Evolutionary conservation across 371 early-diverging fungal species (phyloP).

Genomic region (Syncephalastrum racemosum): DNA sequence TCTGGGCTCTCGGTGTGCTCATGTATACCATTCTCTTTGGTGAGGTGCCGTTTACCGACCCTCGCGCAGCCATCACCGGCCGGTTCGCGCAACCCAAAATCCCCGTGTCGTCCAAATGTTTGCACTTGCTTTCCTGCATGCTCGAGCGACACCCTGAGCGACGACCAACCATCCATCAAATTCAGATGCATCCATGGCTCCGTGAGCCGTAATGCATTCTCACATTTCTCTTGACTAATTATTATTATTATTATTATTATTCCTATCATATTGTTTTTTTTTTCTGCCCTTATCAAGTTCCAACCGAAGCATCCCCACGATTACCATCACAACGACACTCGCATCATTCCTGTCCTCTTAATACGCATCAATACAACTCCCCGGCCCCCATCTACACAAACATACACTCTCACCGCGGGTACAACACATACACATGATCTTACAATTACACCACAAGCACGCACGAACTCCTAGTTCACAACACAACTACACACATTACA

Average conservation of each 20-base stretch:
- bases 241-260: slow-evolving; percentile 2
- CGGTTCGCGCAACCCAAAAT: slow-evolving; percentile 42
- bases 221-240: neutral
- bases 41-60: slow-evolving; percentile 69
- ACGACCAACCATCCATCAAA: slow-evolving; percentile 63
- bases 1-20: slow-evolving; percentile 80
- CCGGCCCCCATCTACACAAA: no score
- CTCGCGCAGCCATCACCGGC: slow-evolving; percentile 47
- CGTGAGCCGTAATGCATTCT: slow-evolving; percentile 5
- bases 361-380: no score
- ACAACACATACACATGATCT: no score
- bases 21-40: slow-evolving; percentile 77
- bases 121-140: slow-evolving; percentile 67
- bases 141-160: slow-evolving; percentile 53
- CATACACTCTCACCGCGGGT: no score
- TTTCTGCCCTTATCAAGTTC: neutral
- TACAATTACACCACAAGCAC: no score
- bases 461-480: no score
- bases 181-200: slow-evolving; percentile 69
- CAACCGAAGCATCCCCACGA: no score
- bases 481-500: no score
- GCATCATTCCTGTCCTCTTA: no score
- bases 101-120: slow-evolving; percentile 48
- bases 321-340: no score
- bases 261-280: slow-evolving; percentile 1